A percentile compares a stretch with the other conserved stretches of the same genome.
Conservation (phyloP, 345 rosid species). For the Acer campestre region DNA sequence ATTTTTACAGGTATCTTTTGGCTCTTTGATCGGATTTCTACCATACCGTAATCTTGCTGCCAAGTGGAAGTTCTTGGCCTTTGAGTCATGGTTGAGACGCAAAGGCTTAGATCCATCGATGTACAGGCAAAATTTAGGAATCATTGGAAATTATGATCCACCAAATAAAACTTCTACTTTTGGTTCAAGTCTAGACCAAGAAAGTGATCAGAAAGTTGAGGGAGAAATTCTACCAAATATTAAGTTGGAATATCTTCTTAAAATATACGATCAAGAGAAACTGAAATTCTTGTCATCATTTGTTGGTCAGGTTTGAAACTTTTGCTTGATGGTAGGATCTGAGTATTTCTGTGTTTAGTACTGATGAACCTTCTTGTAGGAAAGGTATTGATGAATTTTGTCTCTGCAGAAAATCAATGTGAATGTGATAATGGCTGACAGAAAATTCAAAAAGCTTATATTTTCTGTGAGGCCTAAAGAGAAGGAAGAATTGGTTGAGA, state of each 20-base stretch:
- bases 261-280: conserved; percentile 79
- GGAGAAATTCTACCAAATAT: conserved; percentile 62
- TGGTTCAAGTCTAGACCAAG: conserved; percentile 39
- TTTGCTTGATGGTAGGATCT: conserved; percentile 13
- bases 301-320: conserved; percentile 81
- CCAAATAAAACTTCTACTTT: conserved; percentile 33
- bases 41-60: conserved; percentile 84
- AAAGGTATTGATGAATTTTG: conserved; percentile 15
- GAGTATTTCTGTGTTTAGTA: neutral
- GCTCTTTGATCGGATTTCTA: conserved; percentile 81
- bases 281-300: conserved; percentile 78
- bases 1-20: conserved; percentile 73
- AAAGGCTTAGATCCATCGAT: conserved; percentile 85
- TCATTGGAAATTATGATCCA: conserved; percentile 63
- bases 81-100: conserved; percentile 90
- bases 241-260: conserved; percentile 85
- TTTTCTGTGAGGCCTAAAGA: conserved; percentile 83
- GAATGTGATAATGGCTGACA: conserved; percentile 61
- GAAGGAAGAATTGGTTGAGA: conserved; percentile 70
- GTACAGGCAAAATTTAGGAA: conserved; percentile 68
- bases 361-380: conserved; percentile 4
- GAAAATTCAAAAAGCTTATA: conserved; percentile 64
- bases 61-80: conserved; percentile 84
- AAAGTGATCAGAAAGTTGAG: conserved; percentile 28
- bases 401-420: conserved; percentile 69